These are phyloP conservation scores for Sugiyamaella mastotermitis DNA, from an alignment of 805 yeast genomes.

Conservation along the genomic window DNA sequence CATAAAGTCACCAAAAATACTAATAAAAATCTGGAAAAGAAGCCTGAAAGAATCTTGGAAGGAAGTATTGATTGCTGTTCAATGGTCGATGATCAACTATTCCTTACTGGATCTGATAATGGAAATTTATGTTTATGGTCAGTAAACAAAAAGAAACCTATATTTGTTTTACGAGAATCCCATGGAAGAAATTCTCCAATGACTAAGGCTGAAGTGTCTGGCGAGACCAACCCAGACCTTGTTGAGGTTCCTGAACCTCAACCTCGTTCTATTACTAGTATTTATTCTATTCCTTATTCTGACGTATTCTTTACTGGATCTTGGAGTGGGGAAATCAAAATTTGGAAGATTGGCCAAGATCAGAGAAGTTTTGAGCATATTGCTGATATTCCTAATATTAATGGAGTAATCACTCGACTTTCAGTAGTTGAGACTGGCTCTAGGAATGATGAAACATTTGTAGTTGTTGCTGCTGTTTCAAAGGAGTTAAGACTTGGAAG, in stretches of 20 bases:
- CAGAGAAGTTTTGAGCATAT: conserved; percentile 54
- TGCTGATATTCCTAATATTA: conserved; percentile 52
- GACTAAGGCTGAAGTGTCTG: conserved; percentile 45
- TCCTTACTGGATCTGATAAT: conserved; percentile 92
- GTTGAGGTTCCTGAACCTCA: conserved; percentile 52
- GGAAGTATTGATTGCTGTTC: conserved; percentile 87
- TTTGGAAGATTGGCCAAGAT: conserved; percentile 71
- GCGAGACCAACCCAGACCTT: conserved; percentile 36
- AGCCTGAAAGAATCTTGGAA: conserved; percentile 38
- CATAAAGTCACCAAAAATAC: conserved; percentile 14
- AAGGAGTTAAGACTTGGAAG: conserved; percentile 89
- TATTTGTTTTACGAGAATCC: conserved; percentile 58
- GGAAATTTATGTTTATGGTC: conserved; percentile 92
- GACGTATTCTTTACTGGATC: conserved; percentile 86
- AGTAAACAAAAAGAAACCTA: conserved; percentile 80
- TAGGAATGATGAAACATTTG: conserved; percentile 41
- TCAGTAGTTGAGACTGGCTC: conserved; percentile 20
- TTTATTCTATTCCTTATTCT: conserved; percentile 77
- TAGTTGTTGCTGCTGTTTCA: conserved; percentile 56
- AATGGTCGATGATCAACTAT: conserved; percentile 89
- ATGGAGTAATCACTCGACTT: conserved; percentile 48
- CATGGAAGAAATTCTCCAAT: conserved; percentile 64
- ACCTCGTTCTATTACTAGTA: conserved; percentile 82
- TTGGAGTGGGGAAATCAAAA: conserved; percentile 67
- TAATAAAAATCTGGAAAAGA: conserved; percentile 26